A percentile compares a stretch with the other conserved stretches of the same genome.
These are phyloP conservation scores for Xylaria nigripes DNA, from an alignment of 495 filamentous ascomycete genomes.

Conservation along the genomic window DNA sequence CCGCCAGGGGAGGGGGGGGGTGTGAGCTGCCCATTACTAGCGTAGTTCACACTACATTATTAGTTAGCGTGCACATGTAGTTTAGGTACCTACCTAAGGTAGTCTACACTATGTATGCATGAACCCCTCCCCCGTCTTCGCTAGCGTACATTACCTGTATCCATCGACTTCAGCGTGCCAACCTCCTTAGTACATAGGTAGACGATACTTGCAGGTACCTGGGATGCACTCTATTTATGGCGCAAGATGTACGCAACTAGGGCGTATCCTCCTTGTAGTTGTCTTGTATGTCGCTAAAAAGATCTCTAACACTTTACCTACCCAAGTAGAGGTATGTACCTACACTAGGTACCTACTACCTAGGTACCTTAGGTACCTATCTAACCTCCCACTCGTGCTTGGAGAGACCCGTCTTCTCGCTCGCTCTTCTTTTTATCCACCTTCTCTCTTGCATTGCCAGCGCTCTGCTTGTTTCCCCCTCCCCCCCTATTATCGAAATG, in stretches of 20 bases:
- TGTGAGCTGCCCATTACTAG: too few relatives aligned
- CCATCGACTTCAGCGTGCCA: not conserved
- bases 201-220: too few relatives aligned
- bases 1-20: too few relatives aligned
- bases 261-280: too few relatives aligned
- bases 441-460: slow-evolving; percentile 8
- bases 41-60: too few relatives aligned
- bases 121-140: slow-evolving; percentile 13
- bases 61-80: too few relatives aligned
- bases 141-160: not conserved
- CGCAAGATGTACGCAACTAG: too few relatives aligned
- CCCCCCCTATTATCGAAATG: slow-evolving; percentile 3
- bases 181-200: not conserved
- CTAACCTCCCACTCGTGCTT: not conserved
- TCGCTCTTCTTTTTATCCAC: slow-evolving; percentile 4
- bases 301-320: too few relatives aligned
- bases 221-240: too few relatives aligned
- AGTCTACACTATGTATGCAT: slow-evolving; percentile 3
- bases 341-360: not conserved
- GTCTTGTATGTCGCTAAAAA: too few relatives aligned
- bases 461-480: slow-evolving; percentile 13
- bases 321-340: too few relatives aligned
- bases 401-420: slow-evolving; percentile 1
- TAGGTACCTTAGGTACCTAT: not conserved
- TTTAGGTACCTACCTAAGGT: not conserved